Conservation (phyloP, 2,329 filamentous ascomycete genomes). For the Verticillium isaacii region DNA sequence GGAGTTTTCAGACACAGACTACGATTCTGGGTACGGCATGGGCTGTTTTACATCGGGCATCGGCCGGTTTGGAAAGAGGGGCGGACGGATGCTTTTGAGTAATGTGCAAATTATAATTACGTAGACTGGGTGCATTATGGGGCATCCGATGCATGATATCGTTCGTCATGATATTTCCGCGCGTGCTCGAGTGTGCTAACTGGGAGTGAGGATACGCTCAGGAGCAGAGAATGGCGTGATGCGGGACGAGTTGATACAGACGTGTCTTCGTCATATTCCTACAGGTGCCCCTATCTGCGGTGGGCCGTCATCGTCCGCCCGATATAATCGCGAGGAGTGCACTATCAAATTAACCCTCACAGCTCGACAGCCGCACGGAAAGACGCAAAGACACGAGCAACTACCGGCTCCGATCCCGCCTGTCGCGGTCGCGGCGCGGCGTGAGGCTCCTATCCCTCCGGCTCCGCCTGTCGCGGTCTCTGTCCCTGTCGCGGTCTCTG, state of each 20-base stretch:
- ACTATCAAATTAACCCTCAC: not conserved
- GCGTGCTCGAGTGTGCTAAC: too few species aligned
- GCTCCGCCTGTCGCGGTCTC: slow-evolving; percentile 22
- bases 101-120: not conserved
- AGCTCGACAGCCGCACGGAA: too few species aligned
- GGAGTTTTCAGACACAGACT: not conserved
- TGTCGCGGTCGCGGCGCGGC: slow-evolving; percentile 5
- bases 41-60: not conserved
- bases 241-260: not conserved
- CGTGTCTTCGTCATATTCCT: not conserved
- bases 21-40: not conserved
- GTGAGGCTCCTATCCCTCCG: slow-evolving; percentile 5
- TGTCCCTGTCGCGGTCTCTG: slow-evolving; percentile 22
- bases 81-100: not conserved
- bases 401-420: slow-evolving; percentile 2
- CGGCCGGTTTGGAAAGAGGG: not conserved
- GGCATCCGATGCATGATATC: not conserved
- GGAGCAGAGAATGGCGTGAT: too few species aligned
- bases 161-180: too few species aligned
- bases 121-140: not conserved
- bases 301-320: too few species aligned
- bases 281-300: not conserved
- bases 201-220: too few species aligned
- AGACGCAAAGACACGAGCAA: not conserved
- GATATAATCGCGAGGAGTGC: not conserved